A percentile compares a stretch with the other conserved stretches of the same genome.
These are phyloP conservation scores for Gigaspora rosea DNA, from an alignment of 192 early-diverging fungal genomes.

Conservation along the genomic window DNA sequence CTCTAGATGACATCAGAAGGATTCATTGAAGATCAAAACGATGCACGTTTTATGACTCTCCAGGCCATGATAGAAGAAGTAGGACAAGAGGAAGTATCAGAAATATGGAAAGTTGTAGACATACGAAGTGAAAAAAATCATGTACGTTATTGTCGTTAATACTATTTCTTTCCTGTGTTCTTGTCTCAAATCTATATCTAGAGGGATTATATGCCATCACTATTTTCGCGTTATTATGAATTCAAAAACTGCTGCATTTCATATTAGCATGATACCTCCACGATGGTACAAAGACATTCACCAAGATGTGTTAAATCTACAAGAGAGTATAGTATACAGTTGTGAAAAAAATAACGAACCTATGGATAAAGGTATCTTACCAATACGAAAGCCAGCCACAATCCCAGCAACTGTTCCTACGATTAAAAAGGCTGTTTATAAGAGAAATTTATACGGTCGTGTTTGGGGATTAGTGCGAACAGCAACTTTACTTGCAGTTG, in stretches of 20 bases:
- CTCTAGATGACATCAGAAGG: no score
- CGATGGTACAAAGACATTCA: background rate
- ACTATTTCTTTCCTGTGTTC: background rate
- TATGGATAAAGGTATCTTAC: background rate
- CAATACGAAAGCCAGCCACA: background rate
- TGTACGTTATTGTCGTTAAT: background rate
- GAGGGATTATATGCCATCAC: background rate
- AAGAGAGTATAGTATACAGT: background rate
- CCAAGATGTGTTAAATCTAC: no score
- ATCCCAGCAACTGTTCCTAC: background rate
- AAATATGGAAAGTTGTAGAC: background rate
- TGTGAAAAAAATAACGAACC: background rate
- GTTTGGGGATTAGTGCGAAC: background rate
- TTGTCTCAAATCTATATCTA: background rate
- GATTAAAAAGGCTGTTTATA: background rate
- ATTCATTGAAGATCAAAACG: no score
- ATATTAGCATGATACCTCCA: conserved; percentile 10
- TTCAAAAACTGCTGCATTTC: conserved; percentile 6
- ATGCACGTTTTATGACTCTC: no score
- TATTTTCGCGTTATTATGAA: conserved; percentile 3
- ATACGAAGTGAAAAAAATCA: background rate
- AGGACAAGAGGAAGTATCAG: background rate
- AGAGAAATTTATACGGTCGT: background rate
- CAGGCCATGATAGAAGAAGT: background rate
- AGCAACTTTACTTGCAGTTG: background rate